Evolutionary conservation across 2,329 filamentous ascomycete species (phyloP).

Genomic region (Cladosporium sp.): DNA sequence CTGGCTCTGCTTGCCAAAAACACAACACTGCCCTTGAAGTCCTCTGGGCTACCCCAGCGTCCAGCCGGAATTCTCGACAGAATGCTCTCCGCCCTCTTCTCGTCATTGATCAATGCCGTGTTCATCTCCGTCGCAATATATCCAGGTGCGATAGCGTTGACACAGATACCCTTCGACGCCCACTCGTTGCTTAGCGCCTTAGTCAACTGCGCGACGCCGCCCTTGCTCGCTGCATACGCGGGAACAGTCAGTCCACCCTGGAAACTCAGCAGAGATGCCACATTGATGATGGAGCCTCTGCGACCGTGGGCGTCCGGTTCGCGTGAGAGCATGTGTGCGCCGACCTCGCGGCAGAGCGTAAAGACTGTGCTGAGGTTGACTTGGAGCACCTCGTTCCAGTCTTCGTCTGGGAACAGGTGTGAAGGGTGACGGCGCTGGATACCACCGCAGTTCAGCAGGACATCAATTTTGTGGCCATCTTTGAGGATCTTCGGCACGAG

Average conservation of each 20-base stretch:
- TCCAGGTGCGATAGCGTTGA: slow-evolving; percentile 82
- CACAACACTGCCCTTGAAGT: slow-evolving; percentile 77
- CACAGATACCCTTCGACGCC: slow-evolving; percentile 68
- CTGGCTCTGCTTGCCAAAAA: slow-evolving; percentile 71
- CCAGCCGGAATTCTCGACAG: slow-evolving; percentile 75
- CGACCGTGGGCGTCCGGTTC: slow-evolving; percentile 22
- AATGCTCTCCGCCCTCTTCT: slow-evolving; percentile 65
- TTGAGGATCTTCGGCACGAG: slow-evolving; percentile 47
- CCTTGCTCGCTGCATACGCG: slow-evolving; percentile 80
- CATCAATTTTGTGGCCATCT: slow-evolving; percentile 24
- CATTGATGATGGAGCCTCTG: slow-evolving; percentile 25
- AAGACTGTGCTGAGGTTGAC: slow-evolving; percentile 62
- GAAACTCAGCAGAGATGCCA: slow-evolving; percentile 20
- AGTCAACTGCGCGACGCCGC: slow-evolving; percentile 76
- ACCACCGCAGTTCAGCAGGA: slow-evolving; percentile 29
- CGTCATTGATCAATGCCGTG: slow-evolving; percentile 67
- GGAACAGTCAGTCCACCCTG: slow-evolving; percentile 63
- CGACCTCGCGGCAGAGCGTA: slow-evolving; percentile 56
- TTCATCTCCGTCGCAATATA: slow-evolving; percentile 93
- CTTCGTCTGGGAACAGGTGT: slow-evolving; percentile 27
- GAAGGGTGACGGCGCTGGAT: slow-evolving; percentile 26
- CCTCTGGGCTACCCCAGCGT: slow-evolving; percentile 75
- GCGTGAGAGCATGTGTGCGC: slow-evolving; percentile 21
- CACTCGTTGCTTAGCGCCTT: slow-evolving; percentile 84
- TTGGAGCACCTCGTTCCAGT: slow-evolving; percentile 26